phyloP scores from a whole-genome alignment of 2,329 filamentous ascomycete species.

The Alternaria conjuncta region DNA sequence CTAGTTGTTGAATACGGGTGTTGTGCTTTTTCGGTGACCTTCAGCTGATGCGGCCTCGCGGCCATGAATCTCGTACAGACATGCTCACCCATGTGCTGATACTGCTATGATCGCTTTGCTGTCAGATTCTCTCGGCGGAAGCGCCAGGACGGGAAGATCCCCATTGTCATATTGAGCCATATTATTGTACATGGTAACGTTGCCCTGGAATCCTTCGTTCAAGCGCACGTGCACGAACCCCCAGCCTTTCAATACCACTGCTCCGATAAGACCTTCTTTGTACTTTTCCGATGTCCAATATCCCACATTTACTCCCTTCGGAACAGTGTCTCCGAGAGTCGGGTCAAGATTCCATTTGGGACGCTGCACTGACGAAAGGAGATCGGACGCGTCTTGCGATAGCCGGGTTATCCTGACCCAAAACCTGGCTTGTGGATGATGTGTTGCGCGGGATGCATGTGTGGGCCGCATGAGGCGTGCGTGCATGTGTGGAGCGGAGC shows the following conservation, averaged over 20 bases:
- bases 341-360: background rate
- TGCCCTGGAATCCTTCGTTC: background rate
- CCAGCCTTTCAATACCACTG: background rate
- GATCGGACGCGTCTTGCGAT: background rate
- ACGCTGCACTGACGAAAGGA: background rate
- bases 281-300: background rate
- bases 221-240: background rate
- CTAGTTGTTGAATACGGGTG: background rate
- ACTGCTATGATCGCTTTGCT: background rate
- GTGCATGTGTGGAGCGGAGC: constrained; percentile 1
- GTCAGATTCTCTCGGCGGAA: constrained; percentile 3
- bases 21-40: background rate
- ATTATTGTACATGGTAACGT: constrained; percentile 1
- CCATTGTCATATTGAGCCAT: background rate
- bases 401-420: constrained; percentile 6
- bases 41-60: background rate
- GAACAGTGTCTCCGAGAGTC: background rate
- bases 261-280: background rate
- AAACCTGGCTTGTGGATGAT: constrained; percentile 2
- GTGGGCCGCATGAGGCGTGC: constrained; percentile 3
- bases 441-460: constrained; percentile 1
- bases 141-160: constrained; percentile 10
- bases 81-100: background rate
- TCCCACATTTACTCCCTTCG: background rate
- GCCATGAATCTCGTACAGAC: background rate